Conservation (phyloP, 1,284 basidiomycete species). For the Ustilago trichophora region DNA sequence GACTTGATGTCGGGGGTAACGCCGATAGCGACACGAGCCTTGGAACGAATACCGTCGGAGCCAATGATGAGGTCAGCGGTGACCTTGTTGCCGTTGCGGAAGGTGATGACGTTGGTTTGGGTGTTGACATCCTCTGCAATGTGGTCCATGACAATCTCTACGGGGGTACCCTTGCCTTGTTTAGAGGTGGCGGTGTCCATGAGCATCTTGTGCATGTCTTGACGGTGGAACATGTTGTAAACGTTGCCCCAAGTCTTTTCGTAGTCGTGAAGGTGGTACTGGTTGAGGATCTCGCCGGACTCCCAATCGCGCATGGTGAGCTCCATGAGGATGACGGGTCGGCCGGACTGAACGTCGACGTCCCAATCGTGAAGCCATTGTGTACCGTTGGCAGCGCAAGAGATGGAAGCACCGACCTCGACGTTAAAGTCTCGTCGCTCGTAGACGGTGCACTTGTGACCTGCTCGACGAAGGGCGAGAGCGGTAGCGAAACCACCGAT, state of each 20-base stretch:
- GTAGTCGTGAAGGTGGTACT: conserved; percentile 45
- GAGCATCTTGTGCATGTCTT: conserved; percentile 65
- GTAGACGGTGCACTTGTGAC: conserved; percentile 47
- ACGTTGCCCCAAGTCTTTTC: conserved; percentile 48
- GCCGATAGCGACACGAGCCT: conserved; percentile 53
- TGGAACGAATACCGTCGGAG: conserved; percentile 72
- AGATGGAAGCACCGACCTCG: conserved; percentile 49
- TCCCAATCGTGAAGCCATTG: conserved; percentile 47
- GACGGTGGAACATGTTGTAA: conserved; percentile 66
- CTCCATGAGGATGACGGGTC: conserved; percentile 47
- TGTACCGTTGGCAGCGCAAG: conserved; percentile 45
- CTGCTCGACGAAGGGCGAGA: conserved; percentile 38
- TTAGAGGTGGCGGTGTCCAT: conserved; percentile 59
- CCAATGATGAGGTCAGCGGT: conserved; percentile 74
- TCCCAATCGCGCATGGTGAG: conserved; percentile 50
- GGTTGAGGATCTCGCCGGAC: conserved; percentile 43
- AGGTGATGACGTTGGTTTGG: conserved; percentile 65
- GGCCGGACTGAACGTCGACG: conserved; percentile 34
- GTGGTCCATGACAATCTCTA: conserved; percentile 64
- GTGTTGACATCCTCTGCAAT: conserved; percentile 66
- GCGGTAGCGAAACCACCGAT: conserved; percentile 42
- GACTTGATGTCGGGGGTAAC: conserved; percentile 53
- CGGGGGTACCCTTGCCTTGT: conserved; percentile 56
- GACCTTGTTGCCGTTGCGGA: conserved; percentile 70
- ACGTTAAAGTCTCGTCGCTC: conserved; percentile 44